Evolutionary conservation across 345 rosid genomes (phyloP).

Genomic region (Sonneratia alba): DNA sequence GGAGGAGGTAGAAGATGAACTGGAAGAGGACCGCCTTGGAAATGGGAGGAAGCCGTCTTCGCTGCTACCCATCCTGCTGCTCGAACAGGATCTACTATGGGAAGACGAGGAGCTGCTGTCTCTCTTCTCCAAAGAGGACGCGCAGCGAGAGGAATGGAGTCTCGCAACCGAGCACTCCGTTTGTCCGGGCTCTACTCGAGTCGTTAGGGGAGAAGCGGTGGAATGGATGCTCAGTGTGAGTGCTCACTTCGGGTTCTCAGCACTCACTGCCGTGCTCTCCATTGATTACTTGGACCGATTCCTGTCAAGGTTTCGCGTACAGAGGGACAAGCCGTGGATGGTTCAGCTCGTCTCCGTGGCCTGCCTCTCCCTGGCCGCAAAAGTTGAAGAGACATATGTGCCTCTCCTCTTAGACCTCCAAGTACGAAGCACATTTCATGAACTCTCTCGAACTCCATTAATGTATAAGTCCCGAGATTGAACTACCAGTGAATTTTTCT

Average conservation of each 20-base stretch:
- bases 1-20: constrained; percentile 10
- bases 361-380: constrained; percentile 87
- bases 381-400: constrained; percentile 79
- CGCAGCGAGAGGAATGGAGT: constrained; percentile 12
- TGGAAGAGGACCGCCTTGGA: constrained; percentile 5
- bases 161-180: constrained; percentile 6
- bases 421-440: constrained; percentile 22
- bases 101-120: constrained; percentile 66
- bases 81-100: constrained; percentile 68
- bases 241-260: constrained; percentile 55
- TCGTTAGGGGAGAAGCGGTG: constrained; percentile 54
- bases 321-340: constrained; percentile 71
- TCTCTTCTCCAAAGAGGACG: constrained; percentile 53
- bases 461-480: no score
- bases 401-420: constrained; percentile 83
- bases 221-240: constrained; percentile 70
- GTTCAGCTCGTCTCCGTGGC: constrained; percentile 77
- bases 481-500: no score
- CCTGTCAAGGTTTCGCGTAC: constrained; percentile 36
- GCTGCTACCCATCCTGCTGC: constrained; percentile 26
- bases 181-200: constrained; percentile 11
- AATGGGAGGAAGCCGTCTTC: constrained; percentile 6
- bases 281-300: constrained; percentile 78
- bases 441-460: background rate
- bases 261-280: constrained; percentile 63